These are phyloP conservation scores for Dioscorea dumetorum DNA, from an alignment of 106 monocot species.

Conservation along the genomic window DNA sequence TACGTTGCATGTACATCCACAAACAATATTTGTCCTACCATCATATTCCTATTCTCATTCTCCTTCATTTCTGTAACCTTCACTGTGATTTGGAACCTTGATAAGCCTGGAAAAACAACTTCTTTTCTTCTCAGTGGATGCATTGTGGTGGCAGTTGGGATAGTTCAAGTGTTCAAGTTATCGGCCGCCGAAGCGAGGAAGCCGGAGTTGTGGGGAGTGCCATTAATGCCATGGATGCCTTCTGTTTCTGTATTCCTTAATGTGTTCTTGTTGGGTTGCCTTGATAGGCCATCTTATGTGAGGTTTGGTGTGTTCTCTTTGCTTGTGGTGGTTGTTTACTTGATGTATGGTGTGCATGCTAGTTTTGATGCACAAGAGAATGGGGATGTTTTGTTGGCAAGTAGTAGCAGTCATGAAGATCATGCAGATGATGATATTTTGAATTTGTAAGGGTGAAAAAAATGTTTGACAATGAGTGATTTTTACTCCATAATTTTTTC, in stretches of 20 bases:
- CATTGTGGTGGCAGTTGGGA: conserved; percentile 11
- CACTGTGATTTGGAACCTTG: conserved; percentile 62
- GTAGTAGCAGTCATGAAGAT: not conserved
- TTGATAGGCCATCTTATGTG: conserved; percentile 59
- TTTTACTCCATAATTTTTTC: too few relatives aligned
- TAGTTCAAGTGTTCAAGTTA: conserved; percentile 32
- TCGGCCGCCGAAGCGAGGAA: conserved; percentile 45
- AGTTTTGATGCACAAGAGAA: conserved; percentile 71
- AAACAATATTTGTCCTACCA: conserved; percentile 35
- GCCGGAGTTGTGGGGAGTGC: conserved; percentile 91
- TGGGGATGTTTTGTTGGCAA: conserved; percentile 2
- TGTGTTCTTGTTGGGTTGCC: conserved; percentile 73
- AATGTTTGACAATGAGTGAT: too few relatives aligned
- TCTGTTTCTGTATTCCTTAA: conserved; percentile 81
- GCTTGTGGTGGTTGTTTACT: conserved; percentile 46
- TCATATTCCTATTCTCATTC: conserved; percentile 56
- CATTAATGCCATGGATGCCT: conserved; percentile 84
- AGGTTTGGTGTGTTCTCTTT: conserved; percentile 61
- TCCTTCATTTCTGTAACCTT: conserved; percentile 43
- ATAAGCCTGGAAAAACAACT: conserved; percentile 19
- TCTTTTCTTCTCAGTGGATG: conserved; percentile 24
- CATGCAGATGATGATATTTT: not conserved
- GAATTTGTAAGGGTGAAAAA: conserved; percentile 14
- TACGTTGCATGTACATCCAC: conserved; percentile 48
- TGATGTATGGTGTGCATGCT: conserved; percentile 84